Evolutionary conservation across 2,329 filamentous ascomycete genomes (phyloP), one percentile per base, ranked within the genome.

Genomic region (Talaromyces sp.): DNA sequence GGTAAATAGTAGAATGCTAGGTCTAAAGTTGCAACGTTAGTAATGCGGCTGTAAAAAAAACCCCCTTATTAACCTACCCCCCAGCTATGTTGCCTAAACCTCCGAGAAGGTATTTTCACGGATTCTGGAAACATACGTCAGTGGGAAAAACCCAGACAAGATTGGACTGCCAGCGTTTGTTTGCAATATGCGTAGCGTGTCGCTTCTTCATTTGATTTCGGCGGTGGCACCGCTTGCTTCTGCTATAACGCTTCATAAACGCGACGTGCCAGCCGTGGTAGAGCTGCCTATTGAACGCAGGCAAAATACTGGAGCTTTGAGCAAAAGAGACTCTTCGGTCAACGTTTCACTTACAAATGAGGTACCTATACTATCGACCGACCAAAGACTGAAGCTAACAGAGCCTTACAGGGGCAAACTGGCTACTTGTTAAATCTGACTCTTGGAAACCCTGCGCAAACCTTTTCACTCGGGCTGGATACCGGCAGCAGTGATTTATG

Each of bases 401-500:
- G 24, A 24, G 29, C 2, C 29, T n/a, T 5, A 56, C 17, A 60
- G 58, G 8, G 51, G 27, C 17, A 55, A 32, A 7, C 24, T 9
- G 55, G 43, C 21, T 89, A 89, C 70, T 85, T 84, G 65, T 78
- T 86, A 66, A 88, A 89, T 70, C 81, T 79, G 56, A 81, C 84
- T 10, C 64, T 89, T 55, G 87, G 87, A 57, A 88, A 86, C 3
- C 87, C 87, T 11, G 68, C 81, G 13, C 85, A 87, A 68, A 66
- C 72, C 0, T 66, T 89, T 52, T 79, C 80, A 21, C 75, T 89
- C 61, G 84, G 87, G 66, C 70, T 89, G 56, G 87, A 89, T 71
- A 89, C 87, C 5, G 87, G 87, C 55, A 88, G 85, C 73, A 88
- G 85, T 66, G 87, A 89, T 68, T 75, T 89, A 29, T 89, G 86